Evolutionary conservation across 2,329 filamentous ascomycete species (phyloP).

Genomic region (Ceratocystis destructans): DNA sequence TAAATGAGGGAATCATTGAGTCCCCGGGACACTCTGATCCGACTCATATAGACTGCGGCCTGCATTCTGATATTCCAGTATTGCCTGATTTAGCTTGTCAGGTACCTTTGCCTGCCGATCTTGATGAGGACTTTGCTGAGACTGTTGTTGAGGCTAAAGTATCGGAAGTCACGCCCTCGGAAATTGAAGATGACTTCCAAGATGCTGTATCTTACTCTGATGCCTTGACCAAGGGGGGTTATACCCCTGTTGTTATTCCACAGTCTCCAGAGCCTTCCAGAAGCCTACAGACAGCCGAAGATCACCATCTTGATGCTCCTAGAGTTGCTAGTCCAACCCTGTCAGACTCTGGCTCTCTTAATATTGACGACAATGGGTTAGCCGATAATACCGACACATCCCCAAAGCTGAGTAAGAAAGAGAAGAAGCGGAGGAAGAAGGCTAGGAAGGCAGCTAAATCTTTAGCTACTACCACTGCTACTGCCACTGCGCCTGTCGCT

Average conservation of each 20-base stretch:
- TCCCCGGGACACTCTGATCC: neutral
- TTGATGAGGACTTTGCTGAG: neutral
- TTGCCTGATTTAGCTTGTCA: neutral
- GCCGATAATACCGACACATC: neutral
- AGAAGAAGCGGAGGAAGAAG: constrained; percentile 10
- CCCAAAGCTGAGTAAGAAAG: constrained; percentile 2
- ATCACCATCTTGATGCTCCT: no score
- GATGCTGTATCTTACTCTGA: neutral
- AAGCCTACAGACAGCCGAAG: neutral
- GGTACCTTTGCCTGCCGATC: constrained; percentile 3
- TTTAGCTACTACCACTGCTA: neutral
- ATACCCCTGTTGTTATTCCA: no score
- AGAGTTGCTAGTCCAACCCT: neutral
- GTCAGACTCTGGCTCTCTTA: neutral
- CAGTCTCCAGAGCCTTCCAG: neutral
- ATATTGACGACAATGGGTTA: neutral
- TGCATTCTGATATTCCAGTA: neutral
- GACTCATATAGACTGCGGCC: neutral
- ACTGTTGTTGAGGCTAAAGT: neutral
- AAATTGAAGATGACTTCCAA: neutral
- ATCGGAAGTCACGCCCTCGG: neutral
- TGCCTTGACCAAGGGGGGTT: neutral
- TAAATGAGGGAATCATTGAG: neutral
- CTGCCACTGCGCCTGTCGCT: neutral
- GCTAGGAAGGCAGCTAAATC: constrained; percentile 3